phyloP scores from a whole-genome alignment of 2,329 filamentous ascomycete genomes.

The Colletotrichum acutatum region DNA sequence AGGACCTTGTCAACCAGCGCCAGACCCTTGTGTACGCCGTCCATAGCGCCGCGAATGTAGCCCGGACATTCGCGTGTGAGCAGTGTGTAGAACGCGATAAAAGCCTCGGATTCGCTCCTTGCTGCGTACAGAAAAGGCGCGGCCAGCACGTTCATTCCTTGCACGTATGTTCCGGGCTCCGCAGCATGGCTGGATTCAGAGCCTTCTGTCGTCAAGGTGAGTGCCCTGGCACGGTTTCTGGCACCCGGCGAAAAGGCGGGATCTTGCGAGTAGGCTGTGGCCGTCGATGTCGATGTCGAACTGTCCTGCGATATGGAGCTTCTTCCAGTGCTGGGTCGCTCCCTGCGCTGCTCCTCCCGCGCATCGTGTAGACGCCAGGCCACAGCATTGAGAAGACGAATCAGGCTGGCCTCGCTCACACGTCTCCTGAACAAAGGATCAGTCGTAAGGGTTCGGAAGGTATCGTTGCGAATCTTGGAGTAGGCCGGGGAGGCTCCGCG shows the following conservation, averaged over 20 bases:
- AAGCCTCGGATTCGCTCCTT: slow-evolving; percentile 93
- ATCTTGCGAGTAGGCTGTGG: slow-evolving; percentile 50
- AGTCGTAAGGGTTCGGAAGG: slow-evolving; percentile 94
- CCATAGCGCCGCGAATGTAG: slow-evolving; percentile 96
- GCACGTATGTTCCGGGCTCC: slow-evolving; percentile 89
- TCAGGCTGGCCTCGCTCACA: slow-evolving; percentile 94
- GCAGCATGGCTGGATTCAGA: slow-evolving; percentile 59
- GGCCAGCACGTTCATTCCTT: slow-evolving; percentile 98
- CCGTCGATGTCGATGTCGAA: slow-evolving; percentile 38
- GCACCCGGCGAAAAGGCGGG: slow-evolving; percentile 56
- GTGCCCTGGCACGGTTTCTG: slow-evolving; percentile 64
- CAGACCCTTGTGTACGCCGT: slow-evolving; percentile 93
- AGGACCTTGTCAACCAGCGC: slow-evolving; percentile 92
- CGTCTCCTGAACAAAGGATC: slow-evolving; percentile 96
- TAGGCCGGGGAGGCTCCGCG: slow-evolving; percentile 95
- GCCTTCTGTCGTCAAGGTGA: slow-evolving; percentile 72
- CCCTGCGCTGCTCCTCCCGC: slow-evolving; percentile 60
- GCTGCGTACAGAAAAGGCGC: slow-evolving; percentile 96
- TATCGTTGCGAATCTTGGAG: slow-evolving; percentile 98
- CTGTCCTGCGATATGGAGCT: slow-evolving; percentile 45
- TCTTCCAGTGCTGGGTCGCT: slow-evolving; percentile 50
- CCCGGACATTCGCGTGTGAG: slow-evolving; percentile 90
- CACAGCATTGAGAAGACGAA: slow-evolving; percentile 92
- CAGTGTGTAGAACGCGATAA: slow-evolving; percentile 88
- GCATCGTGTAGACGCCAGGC: slow-evolving; percentile 94